Base-by-base conservation (phyloP, 1,284 basidiomycete genomes). In the Pulveroboletus sp. region DNA sequence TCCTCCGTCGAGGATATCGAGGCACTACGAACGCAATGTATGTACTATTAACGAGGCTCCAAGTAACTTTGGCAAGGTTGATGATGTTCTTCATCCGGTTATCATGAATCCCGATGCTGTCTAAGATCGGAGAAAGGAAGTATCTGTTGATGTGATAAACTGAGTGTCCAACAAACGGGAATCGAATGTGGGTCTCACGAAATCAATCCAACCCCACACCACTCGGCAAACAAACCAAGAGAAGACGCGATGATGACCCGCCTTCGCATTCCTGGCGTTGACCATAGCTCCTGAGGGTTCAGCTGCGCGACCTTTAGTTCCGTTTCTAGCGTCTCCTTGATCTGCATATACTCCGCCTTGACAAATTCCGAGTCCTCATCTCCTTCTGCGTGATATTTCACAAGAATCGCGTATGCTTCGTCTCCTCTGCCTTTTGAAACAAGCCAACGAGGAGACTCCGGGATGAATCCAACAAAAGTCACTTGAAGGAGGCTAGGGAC, bases 371-470 rank as follows among this genome's bases (percentile, higher is more conserved):
- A 63, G 18, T 49, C 33, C 49, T 48, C 28, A 9, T 63, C 45
- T 9, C 60, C 61, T 17, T 65, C 62, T n/a, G 44, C 62, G 20
- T 64, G 64, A 20, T 64, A 64, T 22, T 58, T 66, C 0, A 55
- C 58, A 12, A 66, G 52, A 29, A 64, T 42, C n/a, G 50, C 24
- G 1, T 47, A 44, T 5, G 63, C 63, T 35, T 84, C 78, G 1
- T 78, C 76, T 4, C 70, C 72, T n/a, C 78, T 73, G 10, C 80
- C 81, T 49, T 78, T 79, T 20, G 78, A 77, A 49, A 85, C 72
- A 15, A 86, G 74, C 81, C 81, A 86, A 56, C 85, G 78, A 39
- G 84, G 84, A 1, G 81, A 83, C 65, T 86, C 82, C 5, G 83
- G 84, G 20, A 85, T 72, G 59, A 81, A 76, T 60, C 69, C 77